A percentile compares a stretch with the other conserved stretches of the same genome.
phyloP scores from a whole-genome alignment of 2,329 filamentous ascomycete genomes.

The Pestalotiopsis sp. region DNA sequence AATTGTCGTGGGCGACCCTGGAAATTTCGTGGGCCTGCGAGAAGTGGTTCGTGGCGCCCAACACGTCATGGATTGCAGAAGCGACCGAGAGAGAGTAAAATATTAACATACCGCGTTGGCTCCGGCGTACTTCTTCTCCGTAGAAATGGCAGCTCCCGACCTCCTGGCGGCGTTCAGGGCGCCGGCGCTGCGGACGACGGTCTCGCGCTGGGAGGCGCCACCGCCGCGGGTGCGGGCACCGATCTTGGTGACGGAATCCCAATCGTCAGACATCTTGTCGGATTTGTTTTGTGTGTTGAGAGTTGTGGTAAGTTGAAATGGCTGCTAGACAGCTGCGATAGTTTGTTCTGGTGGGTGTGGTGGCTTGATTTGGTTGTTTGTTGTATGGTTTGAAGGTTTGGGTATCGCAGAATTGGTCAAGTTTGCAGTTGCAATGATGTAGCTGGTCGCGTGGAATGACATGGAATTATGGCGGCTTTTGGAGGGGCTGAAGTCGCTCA shows the following conservation, averaged over 20 bases:
- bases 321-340: background rate
- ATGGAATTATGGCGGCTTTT: constrained; percentile 32
- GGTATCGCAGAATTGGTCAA: too few species aligned
- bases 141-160: constrained; percentile 72
- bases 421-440: constrained; percentile 14
- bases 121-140: constrained; percentile 87
- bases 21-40: background rate
- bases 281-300: constrained; percentile 21
- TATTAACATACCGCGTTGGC: constrained; percentile 73
- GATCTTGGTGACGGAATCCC: constrained; percentile 91
- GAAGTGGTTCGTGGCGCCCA: background rate
- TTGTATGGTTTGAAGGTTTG: background rate
- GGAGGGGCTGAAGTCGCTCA: constrained; percentile 15
- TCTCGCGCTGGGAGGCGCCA: constrained; percentile 73
- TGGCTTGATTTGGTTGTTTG: background rate
- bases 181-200: constrained; percentile 80
- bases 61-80: background rate
- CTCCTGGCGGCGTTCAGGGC: constrained; percentile 90
- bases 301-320: background rate
- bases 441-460: constrained; percentile 26
- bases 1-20: background rate
- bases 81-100: background rate
- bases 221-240: constrained; percentile 79
- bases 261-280: constrained; percentile 70
- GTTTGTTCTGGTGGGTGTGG: constrained; percentile 6